Evolutionary conservation across 768 basidiomycete genomes (phyloP).

Genomic region (Holtermannia corniformis): DNA sequence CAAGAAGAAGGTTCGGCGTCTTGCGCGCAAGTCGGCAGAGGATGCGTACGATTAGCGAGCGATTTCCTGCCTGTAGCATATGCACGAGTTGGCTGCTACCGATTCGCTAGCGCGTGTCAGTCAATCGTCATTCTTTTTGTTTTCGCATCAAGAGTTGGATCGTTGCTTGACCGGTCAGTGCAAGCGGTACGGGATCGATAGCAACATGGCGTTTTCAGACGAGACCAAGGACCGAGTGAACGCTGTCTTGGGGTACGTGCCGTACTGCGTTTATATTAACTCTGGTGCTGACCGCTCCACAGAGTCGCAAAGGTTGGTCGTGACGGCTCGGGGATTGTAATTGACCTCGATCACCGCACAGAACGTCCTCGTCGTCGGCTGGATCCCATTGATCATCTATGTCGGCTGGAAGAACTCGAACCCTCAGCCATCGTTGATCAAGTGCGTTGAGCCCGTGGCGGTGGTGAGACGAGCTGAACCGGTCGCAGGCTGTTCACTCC

Average conservation of each 20-base stretch:
- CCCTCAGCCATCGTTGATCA: constrained; percentile 89
- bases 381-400: constrained; percentile 95
- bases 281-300: not conserved
- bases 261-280: not conserved
- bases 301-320: constrained; percentile 38
- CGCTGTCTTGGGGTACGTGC: constrained; percentile 34
- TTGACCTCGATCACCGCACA: constrained; percentile 37
- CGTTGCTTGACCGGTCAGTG: too few relatives aligned
- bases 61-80: too few relatives aligned
- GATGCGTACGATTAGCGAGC: constrained; percentile 75
- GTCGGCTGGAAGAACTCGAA: constrained; percentile 86
- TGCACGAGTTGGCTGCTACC: too few relatives aligned
- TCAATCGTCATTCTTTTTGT: not conserved
- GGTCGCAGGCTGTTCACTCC: not conserved
- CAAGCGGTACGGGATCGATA: too few relatives aligned
- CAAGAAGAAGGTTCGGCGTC: constrained; percentile 88
- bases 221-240: constrained; percentile 41
- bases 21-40: constrained; percentile 80
- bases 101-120: too few relatives aligned
- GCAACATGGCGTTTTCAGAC: constrained; percentile 38
- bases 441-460: constrained; percentile 57
- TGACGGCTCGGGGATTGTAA: not conserved
- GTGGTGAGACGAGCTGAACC: not conserved
- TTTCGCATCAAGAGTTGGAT: not conserved
- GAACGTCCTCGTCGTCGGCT: constrained; percentile 87